Conservation (phyloP, 352 stramenopile genomes). For the Globisporangium nodosum region DNA sequence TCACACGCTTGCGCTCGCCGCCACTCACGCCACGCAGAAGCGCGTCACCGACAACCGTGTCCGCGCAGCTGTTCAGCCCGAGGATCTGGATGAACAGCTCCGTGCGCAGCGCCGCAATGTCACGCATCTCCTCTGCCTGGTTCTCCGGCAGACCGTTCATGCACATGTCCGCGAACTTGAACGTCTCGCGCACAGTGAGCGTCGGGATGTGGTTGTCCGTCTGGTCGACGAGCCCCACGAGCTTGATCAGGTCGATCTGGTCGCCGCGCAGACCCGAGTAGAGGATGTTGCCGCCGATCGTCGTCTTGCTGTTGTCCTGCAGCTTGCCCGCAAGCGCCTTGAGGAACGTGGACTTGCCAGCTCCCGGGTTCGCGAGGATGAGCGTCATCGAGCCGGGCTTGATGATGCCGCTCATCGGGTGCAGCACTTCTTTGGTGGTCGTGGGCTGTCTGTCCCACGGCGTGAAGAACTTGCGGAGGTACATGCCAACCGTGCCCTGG, state of each 20-base stretch:
- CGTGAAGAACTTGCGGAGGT: slow-evolving; percentile 17
- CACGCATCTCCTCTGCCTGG: slow-evolving; percentile 63
- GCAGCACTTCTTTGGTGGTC: slow-evolving; percentile 44
- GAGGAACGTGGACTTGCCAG: slow-evolving; percentile 74
- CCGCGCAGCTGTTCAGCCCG: slow-evolving; percentile 81
- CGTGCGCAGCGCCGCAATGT: slow-evolving; percentile 51
- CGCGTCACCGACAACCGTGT: slow-evolving; percentile 91
- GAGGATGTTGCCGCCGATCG: slow-evolving; percentile 50
- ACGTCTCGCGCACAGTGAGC: slow-evolving; percentile 85
- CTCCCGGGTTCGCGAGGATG: slow-evolving; percentile 63
- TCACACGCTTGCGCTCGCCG: slow-evolving; percentile 82
- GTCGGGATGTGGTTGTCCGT: slow-evolving; percentile 19
- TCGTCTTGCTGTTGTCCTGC: slow-evolving; percentile 32
- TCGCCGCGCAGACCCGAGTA: slow-evolving; percentile 51
- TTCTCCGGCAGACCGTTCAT: slow-evolving; percentile 42
- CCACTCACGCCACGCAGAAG: slow-evolving; percentile 86
- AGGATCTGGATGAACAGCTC: slow-evolving; percentile 71
- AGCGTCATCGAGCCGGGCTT: slow-evolving; percentile 43
- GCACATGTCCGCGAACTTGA: slow-evolving; percentile 91
- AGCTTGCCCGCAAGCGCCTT: slow-evolving; percentile 68
- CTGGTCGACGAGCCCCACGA: slow-evolving; percentile 54
- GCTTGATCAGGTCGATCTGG: slow-evolving; percentile 61
- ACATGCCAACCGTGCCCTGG: slow-evolving; percentile 49
- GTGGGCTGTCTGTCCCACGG: slow-evolving; percentile 29
- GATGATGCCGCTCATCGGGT: slow-evolving; percentile 74